These are phyloP conservation scores for Massariosphaeria phaeospora DNA, from an alignment of 495 filamentous ascomycete species.

Conservation along the genomic window DNA sequence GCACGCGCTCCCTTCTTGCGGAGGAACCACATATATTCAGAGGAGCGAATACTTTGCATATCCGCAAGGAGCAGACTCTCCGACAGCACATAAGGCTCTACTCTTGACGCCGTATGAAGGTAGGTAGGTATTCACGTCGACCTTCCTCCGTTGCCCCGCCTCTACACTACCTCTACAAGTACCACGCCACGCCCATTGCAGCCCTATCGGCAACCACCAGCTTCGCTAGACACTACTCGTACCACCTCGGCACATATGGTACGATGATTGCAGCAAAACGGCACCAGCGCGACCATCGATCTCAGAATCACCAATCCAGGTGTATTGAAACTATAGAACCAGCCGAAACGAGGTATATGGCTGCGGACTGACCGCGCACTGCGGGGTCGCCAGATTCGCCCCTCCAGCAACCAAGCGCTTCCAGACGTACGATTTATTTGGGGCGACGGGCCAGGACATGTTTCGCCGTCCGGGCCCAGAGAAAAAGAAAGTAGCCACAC, in stretches of 20 bases:
- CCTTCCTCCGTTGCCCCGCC: neutral
- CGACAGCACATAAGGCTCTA: no score
- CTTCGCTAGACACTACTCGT: no score
- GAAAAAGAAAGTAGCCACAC: constrained; percentile 19
- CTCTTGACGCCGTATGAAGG: no score
- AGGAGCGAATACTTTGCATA: neutral
- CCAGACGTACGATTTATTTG: neutral
- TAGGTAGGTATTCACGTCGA: no score
- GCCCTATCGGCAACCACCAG: no score
- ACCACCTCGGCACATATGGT: no score
- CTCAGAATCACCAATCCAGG: constrained; percentile 1
- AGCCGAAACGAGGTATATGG: constrained; percentile 25
- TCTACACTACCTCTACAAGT: no score
- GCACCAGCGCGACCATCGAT: neutral
- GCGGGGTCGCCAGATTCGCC: neutral
- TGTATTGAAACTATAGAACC: constrained; percentile 31
- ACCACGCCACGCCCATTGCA: no score
- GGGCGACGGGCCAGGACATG: neutral
- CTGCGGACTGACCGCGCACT: neutral
- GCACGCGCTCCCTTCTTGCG: neutral
- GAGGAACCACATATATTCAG: constrained; percentile 4
- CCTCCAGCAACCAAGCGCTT: neutral
- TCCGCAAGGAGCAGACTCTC: no score
- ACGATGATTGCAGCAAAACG: neutral
- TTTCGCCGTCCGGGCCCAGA: constrained; percentile 7